Percentiles rank a stretch among this genome's conserved stretches.
These are phyloP conservation scores for Candida albicans DNA, from an alignment of 1,139 yeast genomes.

Conservation along the genomic window DNA sequence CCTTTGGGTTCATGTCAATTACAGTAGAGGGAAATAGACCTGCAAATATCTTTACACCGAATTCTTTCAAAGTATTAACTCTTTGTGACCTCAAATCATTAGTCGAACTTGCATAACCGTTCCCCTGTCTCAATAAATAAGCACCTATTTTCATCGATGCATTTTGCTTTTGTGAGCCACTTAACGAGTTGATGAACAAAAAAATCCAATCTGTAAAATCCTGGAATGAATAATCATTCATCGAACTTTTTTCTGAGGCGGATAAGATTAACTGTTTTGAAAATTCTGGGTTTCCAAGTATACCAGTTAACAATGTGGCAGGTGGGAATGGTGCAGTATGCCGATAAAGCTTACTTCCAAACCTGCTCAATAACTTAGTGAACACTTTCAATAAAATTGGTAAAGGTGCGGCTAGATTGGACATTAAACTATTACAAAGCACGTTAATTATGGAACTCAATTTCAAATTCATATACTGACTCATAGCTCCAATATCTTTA, in stretches of 20 bases:
- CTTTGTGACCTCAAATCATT: slow-evolving; percentile 7
- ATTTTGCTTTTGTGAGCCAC: slow-evolving; percentile 40
- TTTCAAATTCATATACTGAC: slow-evolving; percentile 37
- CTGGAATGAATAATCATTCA: slow-evolving; percentile 14
- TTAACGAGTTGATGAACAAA: slow-evolving; percentile 33
- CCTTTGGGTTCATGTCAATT: slow-evolving; percentile 15
- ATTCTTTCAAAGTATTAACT: slow-evolving; percentile 8
- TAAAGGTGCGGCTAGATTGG: slow-evolving; percentile 52
- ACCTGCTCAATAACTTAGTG: slow-evolving; percentile 36
- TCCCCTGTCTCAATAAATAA: slow-evolving; percentile 12
- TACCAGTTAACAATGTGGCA: slow-evolving; percentile 54
- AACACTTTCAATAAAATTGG: slow-evolving; percentile 55
- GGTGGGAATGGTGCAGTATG: slow-evolving; percentile 50
- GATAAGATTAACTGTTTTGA: slow-evolving; percentile 14
- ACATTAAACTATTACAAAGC: slow-evolving; percentile 49
- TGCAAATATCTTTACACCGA: slow-evolving; percentile 17
- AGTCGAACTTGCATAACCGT: neutral
- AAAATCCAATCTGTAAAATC: slow-evolving; percentile 47
- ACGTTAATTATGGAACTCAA: slow-evolving; percentile 48
- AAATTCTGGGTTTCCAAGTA: slow-evolving; percentile 43
- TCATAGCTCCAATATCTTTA: slow-evolving; percentile 42
- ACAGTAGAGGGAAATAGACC: slow-evolving; percentile 16
- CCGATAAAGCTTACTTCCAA: slow-evolving; percentile 51
- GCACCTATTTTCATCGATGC: slow-evolving; percentile 39
- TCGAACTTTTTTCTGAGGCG: slow-evolving; percentile 1